Percentiles rank a stretch among this genome's conserved stretches.
These are phyloP conservation scores for Fusarium chlamydosporum DNA, from an alignment of 2,329 filamentous ascomycete species.

Conservation along the genomic window DNA sequence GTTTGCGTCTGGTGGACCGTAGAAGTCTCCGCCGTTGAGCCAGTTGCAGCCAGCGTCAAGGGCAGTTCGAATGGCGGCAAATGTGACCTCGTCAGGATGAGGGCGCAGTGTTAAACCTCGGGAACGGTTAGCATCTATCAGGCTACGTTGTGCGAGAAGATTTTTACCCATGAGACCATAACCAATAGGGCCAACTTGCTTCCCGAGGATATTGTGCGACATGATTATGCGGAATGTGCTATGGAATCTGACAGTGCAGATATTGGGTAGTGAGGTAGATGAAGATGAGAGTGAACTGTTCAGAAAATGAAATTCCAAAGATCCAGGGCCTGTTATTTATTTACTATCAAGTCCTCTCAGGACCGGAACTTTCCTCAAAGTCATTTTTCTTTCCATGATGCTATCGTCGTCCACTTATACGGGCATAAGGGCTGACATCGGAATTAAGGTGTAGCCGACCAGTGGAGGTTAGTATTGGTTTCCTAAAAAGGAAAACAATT, in stretches of 20 bases:
- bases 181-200: slow-evolving; percentile 46
- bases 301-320: neutral
- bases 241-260: neutral
- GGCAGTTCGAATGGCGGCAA: slow-evolving; percentile 68
- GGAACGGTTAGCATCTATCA: slow-evolving; percentile 33
- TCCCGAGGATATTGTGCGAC: slow-evolving; percentile 44
- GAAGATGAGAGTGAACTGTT: slow-evolving; percentile 1
- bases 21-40: slow-evolving; percentile 74
- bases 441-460: slow-evolving; percentile 19
- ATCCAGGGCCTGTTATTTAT: slow-evolving; percentile 24
- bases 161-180: slow-evolving; percentile 49
- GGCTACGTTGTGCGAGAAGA: slow-evolving; percentile 28
- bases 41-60: slow-evolving; percentile 59
- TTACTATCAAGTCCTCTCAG: neutral
- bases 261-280: neutral
- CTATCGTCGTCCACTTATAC: slow-evolving; percentile 16
- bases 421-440: slow-evolving; percentile 22
- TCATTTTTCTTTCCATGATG: slow-evolving; percentile 12
- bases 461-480: slow-evolving; percentile 23
- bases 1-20: slow-evolving; percentile 69
- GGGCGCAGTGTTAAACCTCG: slow-evolving; percentile 42
- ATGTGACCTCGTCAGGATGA: slow-evolving; percentile 56
- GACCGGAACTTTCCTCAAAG: neutral
- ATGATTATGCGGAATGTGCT: slow-evolving; percentile 30
- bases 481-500: slow-evolving; percentile 41